A percentile compares a stretch with the other conserved stretches of the same genome.
Evolutionary conservation across 495 filamentous ascomycete species (phyloP).

Genomic region (Daldinia vernicosa): DNA sequence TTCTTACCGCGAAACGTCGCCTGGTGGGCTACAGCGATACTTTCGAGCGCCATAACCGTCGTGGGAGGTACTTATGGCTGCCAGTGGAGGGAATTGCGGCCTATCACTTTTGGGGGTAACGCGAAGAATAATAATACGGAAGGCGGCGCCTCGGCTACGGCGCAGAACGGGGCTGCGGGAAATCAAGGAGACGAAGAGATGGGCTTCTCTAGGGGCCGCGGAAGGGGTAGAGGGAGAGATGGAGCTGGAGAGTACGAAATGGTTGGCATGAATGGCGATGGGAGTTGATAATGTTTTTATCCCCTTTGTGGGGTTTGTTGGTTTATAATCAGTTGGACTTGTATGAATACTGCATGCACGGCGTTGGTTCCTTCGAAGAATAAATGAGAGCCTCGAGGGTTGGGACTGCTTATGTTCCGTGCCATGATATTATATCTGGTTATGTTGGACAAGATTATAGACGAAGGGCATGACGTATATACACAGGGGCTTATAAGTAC

Average conservation of each 20-base stretch:
- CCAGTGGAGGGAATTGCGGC: conserved; percentile 84
- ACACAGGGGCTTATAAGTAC: not conserved
- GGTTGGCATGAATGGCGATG: conserved; percentile 58
- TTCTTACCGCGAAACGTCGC: conserved; percentile 75
- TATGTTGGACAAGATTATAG: not conserved
- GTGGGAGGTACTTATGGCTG: conserved; percentile 87
- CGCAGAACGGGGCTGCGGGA: conserved; percentile 28
- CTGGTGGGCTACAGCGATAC: conserved; percentile 87
- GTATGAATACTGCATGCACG: conserved; percentile 39
- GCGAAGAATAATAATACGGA: conserved; percentile 40
- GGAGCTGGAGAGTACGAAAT: conserved; percentile 82
- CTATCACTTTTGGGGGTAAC: conserved; percentile 84
- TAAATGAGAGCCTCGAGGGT: conserved; percentile 9
- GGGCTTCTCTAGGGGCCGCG: conserved; percentile 60
- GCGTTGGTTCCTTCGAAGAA: conserved; percentile 32
- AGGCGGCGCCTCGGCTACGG: conserved; percentile 15
- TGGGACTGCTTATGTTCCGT: not conserved
- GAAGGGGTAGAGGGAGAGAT: conserved; percentile 64
- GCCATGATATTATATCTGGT: conserved; percentile 8
- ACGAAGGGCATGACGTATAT: not conserved
- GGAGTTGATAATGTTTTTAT: conserved; percentile 14
- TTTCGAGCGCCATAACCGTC: conserved; percentile 74
- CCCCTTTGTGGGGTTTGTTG: not conserved
- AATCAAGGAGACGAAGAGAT: conserved; percentile 57
- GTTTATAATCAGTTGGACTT: conserved; percentile 9